Evolutionary conservation across 2,329 filamentous ascomycete genomes (phyloP).

Genomic region (Fusarium sp.): DNA sequence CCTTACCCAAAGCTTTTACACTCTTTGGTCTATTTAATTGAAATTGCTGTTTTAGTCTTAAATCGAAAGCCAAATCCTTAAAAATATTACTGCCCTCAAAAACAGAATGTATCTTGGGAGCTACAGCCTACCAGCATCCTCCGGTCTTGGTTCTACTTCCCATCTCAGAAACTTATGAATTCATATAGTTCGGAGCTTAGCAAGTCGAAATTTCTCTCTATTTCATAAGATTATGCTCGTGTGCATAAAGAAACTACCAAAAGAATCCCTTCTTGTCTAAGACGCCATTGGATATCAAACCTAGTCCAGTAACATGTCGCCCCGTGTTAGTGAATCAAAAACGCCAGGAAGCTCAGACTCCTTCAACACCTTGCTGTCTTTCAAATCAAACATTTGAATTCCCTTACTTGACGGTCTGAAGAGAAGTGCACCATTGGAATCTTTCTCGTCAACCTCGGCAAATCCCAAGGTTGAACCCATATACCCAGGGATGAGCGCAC

Average conservation of each 20-base stretch:
- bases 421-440: slow-evolving; percentile 34
- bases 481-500: slow-evolving; percentile 27
- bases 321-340: slow-evolving; percentile 4
- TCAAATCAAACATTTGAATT: slow-evolving; percentile 41
- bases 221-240: background rate
- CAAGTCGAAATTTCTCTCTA: slow-evolving; percentile 1
- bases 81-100: no score
- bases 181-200: background rate
- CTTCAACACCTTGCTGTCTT: slow-evolving; percentile 2
- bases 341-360: slow-evolving; percentile 13
- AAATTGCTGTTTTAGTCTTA: no score
- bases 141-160: no score
- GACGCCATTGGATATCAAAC: slow-evolving; percentile 33
- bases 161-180: background rate
- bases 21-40: background rate
- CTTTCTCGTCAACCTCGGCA: slow-evolving; percentile 24
- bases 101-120: no score
- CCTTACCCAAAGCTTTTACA: no score
- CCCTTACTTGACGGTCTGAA: slow-evolving; percentile 30
- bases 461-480: slow-evolving; percentile 14
- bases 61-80: no score
- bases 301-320: slow-evolving; percentile 11
- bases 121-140: no score
- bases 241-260: background rate
- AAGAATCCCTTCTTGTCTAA: slow-evolving; percentile 3